Percentiles rank a stretch among this genome's conserved stretches.
Evolutionary conservation across 148 eudicot genomes (phyloP).

Genomic region (Camellia japonica): DNA sequence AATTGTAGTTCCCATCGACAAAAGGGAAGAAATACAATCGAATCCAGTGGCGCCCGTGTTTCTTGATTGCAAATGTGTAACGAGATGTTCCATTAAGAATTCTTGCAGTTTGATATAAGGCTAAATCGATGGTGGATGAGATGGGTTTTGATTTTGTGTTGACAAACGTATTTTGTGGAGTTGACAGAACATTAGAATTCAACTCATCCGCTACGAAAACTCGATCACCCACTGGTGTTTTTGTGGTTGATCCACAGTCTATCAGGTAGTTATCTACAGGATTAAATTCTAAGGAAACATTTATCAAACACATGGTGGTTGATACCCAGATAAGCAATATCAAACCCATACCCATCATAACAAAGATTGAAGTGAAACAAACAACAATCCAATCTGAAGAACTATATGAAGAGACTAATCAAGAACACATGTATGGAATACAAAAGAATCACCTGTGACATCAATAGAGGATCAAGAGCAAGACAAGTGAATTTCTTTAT

Average conservation of each 20-base stretch:
- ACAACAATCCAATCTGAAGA: not conserved
- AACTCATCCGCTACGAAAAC: constrained; percentile 39
- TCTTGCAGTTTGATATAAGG: constrained; percentile 46
- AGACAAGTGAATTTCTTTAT: not conserved
- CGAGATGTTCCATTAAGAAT: constrained; percentile 36
- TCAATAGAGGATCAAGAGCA: not conserved
- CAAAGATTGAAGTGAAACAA: not conserved
- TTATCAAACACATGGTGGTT: constrained; percentile 38
- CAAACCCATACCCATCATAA: constrained; percentile 4
- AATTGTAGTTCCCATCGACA: constrained; percentile 28
- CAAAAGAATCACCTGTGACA: constrained; percentile 14
- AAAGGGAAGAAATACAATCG: constrained; percentile 61
- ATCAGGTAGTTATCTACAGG: constrained; percentile 52
- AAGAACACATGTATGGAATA: not conserved
- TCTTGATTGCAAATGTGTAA: constrained; percentile 42
- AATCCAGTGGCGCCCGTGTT: constrained; percentile 52
- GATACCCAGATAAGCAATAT: constrained; percentile 23
- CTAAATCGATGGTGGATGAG: constrained; percentile 26
- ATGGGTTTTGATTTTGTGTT: constrained; percentile 27
- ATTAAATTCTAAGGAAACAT: constrained; percentile 35
- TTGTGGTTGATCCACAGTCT: constrained; percentile 49
- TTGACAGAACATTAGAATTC: constrained; percentile 37
- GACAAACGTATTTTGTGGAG: constrained; percentile 30
- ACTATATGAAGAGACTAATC: not conserved
- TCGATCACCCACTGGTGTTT: constrained; percentile 39